Base-by-base conservation (phyloP, 768 basidiomycete species). In the Suillus clintonianus region DNA sequence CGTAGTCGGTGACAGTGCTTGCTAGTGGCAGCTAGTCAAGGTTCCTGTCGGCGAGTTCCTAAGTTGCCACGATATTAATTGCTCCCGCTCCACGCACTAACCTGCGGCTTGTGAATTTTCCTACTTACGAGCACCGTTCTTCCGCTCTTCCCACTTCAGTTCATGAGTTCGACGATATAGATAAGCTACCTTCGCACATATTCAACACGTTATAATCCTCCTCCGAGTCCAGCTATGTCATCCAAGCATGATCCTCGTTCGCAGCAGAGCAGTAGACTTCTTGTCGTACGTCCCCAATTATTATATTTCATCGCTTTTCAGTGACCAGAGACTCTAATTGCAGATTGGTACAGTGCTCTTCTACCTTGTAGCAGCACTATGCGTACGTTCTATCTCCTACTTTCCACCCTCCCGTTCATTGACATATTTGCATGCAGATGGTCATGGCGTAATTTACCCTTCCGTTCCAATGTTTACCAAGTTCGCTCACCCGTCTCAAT, bases 291-390 rank as follows among this genome's bases (percentile, higher is more conserved):
- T 69, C 51, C 51, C 39, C 62, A 39, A 47, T 53, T 6, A 37
- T 50, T 14, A 42, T 58, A 7, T 19, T 27, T 34, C 19, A 37
- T 65, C n/a, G 34, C 41, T 5, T 36, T 65, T 68, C 22, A 69
- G 63, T 56, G 30, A 34, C 10, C 30, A 41, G 17, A 17, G 27
- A 19, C 39, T 39, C 22, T 57, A 41, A 27, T 30, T 45, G 60
- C 70, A 94, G 92, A 83, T 78, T 42, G 89, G 85, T 51, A 92
- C 92, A 9, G 91, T 95, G 9, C 72, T 83, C 14, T 96, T 96
- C 77, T 96, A 96, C 73, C 85, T 96, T 62, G 85, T 94, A n/a
- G 93, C 94, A 61, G 94, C 94, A 27, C 77, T 95, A 63, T 84
- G 91, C 72, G 94, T 95, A 77, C 69, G 93, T 87, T 87, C 57